A percentile compares a stretch with the other conserved stretches of the same genome.
Conservation (phyloP, 179 eudicot species). For the Silene coronaria region DNA sequence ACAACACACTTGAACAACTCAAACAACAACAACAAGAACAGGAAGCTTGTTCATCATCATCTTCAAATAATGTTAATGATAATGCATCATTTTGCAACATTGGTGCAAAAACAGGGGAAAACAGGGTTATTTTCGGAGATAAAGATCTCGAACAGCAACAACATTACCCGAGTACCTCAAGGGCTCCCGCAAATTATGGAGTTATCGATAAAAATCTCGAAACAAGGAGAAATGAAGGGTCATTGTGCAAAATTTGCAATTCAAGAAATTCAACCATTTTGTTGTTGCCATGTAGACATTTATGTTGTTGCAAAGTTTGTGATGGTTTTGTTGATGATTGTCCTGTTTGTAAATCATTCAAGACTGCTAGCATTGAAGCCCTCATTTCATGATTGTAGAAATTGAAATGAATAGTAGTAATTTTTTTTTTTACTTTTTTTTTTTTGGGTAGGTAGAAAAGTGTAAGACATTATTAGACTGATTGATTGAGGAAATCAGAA, state of each 20-base stretch:
- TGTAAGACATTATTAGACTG: conserved; percentile 14
- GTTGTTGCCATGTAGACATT: conserved; percentile 73
- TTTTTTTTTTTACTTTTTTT: neutral
- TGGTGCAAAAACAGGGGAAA: conserved; percentile 11
- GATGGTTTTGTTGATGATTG: conserved; percentile 51
- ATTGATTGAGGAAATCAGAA: neutral
- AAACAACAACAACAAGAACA: conserved; percentile 41
- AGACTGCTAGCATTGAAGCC: conserved; percentile 57
- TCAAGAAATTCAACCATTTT: conserved; percentile 43
- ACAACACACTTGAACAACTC: conserved; percentile 41
- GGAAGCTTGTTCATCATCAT: conserved; percentile 11
- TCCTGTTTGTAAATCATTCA: conserved; percentile 62
- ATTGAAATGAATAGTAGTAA: neutral
- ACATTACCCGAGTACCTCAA: too few relatives aligned
- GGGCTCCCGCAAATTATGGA: too few relatives aligned
- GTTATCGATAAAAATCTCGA: neutral
- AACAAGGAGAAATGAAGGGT: conserved; percentile 16
- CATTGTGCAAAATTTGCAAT: conserved; percentile 49
- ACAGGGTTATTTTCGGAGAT: neutral
- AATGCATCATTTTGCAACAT: conserved; percentile 56
- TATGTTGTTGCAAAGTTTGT: conserved; percentile 63
- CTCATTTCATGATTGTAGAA: conserved; percentile 31
- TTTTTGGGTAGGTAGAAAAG: neutral
- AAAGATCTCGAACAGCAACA: neutral
- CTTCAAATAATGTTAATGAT: conserved; percentile 40